Percentiles rank a stretch among this genome's conserved stretches.
These are phyloP conservation scores for Sistotremastrum suecicum DNA, from an alignment of 768 basidiomycete species.

Conservation along the genomic window DNA sequence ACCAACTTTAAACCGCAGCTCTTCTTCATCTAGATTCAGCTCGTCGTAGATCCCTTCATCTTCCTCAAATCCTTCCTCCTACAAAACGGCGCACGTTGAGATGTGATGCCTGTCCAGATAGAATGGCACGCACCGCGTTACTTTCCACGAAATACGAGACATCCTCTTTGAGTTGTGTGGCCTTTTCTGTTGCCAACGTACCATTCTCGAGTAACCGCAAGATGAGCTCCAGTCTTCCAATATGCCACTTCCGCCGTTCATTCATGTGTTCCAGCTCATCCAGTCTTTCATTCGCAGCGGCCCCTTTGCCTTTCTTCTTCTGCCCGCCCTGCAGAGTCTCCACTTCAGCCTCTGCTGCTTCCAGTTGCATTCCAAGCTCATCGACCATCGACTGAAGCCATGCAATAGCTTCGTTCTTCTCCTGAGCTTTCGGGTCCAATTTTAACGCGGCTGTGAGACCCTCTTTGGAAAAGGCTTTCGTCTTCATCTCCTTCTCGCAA, in stretches of 20 bases:
- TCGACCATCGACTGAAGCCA: slow-evolving; percentile 89
- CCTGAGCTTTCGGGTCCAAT: slow-evolving; percentile 94
- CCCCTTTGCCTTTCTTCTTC: slow-evolving; percentile 67
- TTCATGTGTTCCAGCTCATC: slow-evolving; percentile 82
- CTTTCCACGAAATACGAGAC: slow-evolving; percentile 92
- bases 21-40: slow-evolving; percentile 91
- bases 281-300: slow-evolving; percentile 51
- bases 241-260: slow-evolving; percentile 92
- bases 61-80: slow-evolving; percentile 98
- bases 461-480: slow-evolving; percentile 98
- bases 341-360: slow-evolving; percentile 65
- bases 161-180: slow-evolving; percentile 78
- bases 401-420: slow-evolving; percentile 76
- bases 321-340: slow-evolving; percentile 78
- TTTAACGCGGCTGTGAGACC: slow-evolving; percentile 88
- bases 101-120: slow-evolving; percentile 9
- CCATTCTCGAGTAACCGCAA: slow-evolving; percentile 90
- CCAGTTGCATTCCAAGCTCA: slow-evolving; percentile 84
- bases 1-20: slow-evolving; percentile 66
- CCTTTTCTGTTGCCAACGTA: slow-evolving; percentile 68
- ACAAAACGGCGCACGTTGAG: slow-evolving; percentile 7
- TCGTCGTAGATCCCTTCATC: slow-evolving; percentile 97
- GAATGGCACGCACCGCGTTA: slow-evolving; percentile 60
- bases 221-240: slow-evolving; percentile 83
- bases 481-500: slow-evolving; percentile 99